A percentile compares a stretch with the other conserved stretches of the same genome.
Evolutionary conservation across 169 alveolate genomes (phyloP).

Genomic region (Eimeria acervulina): DNA sequence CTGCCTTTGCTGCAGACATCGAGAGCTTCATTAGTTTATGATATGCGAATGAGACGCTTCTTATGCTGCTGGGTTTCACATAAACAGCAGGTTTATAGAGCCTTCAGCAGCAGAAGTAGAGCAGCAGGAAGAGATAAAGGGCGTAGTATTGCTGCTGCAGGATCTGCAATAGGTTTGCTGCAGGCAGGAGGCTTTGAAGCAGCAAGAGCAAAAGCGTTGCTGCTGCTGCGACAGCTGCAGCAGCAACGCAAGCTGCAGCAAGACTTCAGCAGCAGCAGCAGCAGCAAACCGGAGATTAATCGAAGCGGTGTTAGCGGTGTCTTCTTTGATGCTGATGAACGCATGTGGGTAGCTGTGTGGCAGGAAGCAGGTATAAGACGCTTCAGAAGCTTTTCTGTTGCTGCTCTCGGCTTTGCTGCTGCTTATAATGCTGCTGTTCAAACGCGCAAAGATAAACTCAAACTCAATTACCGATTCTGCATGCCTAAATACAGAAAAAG

Average conservation of each 20-base stretch:
- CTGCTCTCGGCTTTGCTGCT: slow-evolving; percentile 81
- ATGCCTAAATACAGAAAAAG: slow-evolving; percentile 63
- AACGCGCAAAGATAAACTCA: slow-evolving; percentile 69
- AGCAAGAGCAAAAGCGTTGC: slow-evolving; percentile 79
- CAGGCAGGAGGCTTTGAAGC: slow-evolving; percentile 53
- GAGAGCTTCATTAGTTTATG: slow-evolving; percentile 73
- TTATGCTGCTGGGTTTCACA: slow-evolving; percentile 74
- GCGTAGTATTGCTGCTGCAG: background rate
- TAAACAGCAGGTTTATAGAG: slow-evolving; percentile 79
- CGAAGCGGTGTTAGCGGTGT: slow-evolving; percentile 83
- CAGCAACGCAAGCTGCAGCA: too few relatives aligned
- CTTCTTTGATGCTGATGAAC: slow-evolving; percentile 80
- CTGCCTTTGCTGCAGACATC: slow-evolving; percentile 78
- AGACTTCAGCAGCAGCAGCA: too few relatives aligned
- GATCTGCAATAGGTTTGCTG: background rate
- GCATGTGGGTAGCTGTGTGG: slow-evolving; percentile 84
- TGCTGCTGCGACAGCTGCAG: too few relatives aligned
- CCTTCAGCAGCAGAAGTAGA: slow-evolving; percentile 74
- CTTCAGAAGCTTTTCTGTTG: slow-evolving; percentile 69
- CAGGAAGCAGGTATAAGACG: slow-evolving; percentile 81
- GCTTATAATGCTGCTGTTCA: slow-evolving; percentile 84
- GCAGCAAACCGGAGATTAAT: slow-evolving; percentile 63
- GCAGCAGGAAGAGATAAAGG: slow-evolving; percentile 69
- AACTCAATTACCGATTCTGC: slow-evolving; percentile 54
- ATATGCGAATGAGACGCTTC: slow-evolving; percentile 69